phyloP scores from a whole-genome alignment of 1,284 basidiomycete species.

The Irpex sp. region DNA sequence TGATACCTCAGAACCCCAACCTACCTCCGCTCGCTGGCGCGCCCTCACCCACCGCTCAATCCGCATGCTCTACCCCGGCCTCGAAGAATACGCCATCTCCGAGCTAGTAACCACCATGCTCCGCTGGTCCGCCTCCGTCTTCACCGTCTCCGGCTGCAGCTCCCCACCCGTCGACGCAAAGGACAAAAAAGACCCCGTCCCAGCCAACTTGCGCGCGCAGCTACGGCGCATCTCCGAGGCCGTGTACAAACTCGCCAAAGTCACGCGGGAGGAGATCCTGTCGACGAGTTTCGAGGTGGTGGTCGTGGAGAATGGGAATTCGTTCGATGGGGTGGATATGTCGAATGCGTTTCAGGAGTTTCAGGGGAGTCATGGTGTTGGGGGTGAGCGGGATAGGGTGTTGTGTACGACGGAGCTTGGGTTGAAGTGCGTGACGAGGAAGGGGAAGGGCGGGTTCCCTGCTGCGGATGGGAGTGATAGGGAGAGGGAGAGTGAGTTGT shows the following conservation, averaged over 20 bases:
- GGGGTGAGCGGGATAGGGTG: constrained; percentile 26
- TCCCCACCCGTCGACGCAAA: constrained; percentile 27
- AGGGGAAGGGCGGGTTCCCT: constrained; percentile 22
- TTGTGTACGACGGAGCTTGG: constrained; percentile 69
- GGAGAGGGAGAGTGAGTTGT: constrained; percentile 26
- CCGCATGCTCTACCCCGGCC: constrained; percentile 57
- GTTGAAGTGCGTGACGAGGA: constrained; percentile 54
- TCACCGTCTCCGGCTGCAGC: constrained; percentile 53
- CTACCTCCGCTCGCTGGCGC: constrained; percentile 69
- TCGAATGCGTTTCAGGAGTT: constrained; percentile 61
- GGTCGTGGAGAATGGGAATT: constrained; percentile 44
- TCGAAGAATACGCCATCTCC: constrained; percentile 55
- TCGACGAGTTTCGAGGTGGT: constrained; percentile 66
- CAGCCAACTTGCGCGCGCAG: constrained; percentile 49
- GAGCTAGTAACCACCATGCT: constrained; percentile 67
- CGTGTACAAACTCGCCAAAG: constrained; percentile 51
- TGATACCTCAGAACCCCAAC: constrained; percentile 53
- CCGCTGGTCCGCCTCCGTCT: constrained; percentile 62
- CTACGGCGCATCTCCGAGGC: constrained; percentile 57
- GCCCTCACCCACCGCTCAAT: constrained; percentile 64
- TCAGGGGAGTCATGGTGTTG: constrained; percentile 32
- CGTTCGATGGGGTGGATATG: constrained; percentile 50
- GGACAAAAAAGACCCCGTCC: constrained; percentile 32
- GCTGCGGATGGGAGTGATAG: constrained; percentile 9
- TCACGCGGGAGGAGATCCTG: constrained; percentile 65